phyloP scores from a whole-genome alignment of 1,284 basidiomycete species.

The Trichosporon sp. region DNA sequence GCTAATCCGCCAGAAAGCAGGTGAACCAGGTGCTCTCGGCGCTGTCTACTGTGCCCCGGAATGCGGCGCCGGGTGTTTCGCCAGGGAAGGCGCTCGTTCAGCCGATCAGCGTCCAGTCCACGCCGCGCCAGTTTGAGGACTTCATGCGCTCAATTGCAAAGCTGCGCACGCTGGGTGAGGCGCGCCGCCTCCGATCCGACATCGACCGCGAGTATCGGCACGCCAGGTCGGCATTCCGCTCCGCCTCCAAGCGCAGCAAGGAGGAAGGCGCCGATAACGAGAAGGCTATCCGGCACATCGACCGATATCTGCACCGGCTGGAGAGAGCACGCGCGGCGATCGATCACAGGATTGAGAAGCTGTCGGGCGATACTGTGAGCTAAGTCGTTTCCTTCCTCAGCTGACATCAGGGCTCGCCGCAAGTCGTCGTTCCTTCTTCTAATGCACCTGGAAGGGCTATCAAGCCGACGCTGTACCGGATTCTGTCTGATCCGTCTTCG shows the following conservation, averaged over 20 bases:
- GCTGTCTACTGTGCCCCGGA: constrained; percentile 41
- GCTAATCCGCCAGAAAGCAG: constrained; percentile 41
- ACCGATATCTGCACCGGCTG: constrained; percentile 79
- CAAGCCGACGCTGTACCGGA: constrained; percentile 49
- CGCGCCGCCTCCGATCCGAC: constrained; percentile 82
- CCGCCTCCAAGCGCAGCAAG: constrained; percentile 13
- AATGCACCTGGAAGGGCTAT: not conserved
- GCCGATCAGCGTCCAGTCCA: constrained; percentile 31
- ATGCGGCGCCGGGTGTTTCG: constrained; percentile 20
- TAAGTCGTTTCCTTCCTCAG: not conserved
- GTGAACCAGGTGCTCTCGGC: constrained; percentile 53
- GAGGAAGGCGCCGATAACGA: constrained; percentile 8
- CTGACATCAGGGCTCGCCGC: not conserved
- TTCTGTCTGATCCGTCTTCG: constrained; percentile 79
- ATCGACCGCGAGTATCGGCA: constrained; percentile 77
- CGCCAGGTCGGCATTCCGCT: constrained; percentile 54
- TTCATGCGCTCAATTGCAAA: constrained; percentile 78
- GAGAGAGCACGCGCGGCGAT: constrained; percentile 79
- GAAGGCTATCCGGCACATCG: constrained; percentile 30
- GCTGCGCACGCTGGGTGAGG: constrained; percentile 76
- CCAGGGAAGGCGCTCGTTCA: constrained; percentile 8
- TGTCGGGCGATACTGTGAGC: constrained; percentile 55
- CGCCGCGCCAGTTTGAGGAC: constrained; percentile 71
- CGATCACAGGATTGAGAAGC: constrained; percentile 71
- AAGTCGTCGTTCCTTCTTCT: not conserved